Evolutionary conservation across 352 stramenopile genomes (phyloP), one percentile per base, ranked within the genome.

Genomic region (Phytophthora palmivora): DNA sequence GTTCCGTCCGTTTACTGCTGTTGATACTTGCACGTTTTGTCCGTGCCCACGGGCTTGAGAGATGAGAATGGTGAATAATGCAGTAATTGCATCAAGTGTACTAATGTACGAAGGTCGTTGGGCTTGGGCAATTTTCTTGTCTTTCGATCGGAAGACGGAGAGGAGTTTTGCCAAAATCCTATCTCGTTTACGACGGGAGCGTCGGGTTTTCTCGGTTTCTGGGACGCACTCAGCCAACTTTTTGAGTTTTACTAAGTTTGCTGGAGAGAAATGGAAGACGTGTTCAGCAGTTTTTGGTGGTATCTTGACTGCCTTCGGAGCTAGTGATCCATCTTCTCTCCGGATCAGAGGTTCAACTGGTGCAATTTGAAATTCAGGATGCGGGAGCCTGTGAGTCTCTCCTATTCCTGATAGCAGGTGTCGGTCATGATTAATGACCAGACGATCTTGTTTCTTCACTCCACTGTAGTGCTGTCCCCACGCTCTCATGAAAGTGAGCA

Each of bases 401-500:
- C 69, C 60, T 3, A 32, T 69, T 12, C 57, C 59, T 12, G 49
- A 55, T 0, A 85, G 21, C 44, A 89, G 41, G 8, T 75, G 32
- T 7, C 75, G 74, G 8, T 87, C 68, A 45, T 86, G 77, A 52
- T 52, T 72, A 11, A 89, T 67, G 9, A 51, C 42, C 0, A 70
- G 46, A 5, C 70, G 66, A 21, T 78, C 63, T 6, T 59, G 4
- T 15, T 68, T 63, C 7, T 18, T 46, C 16, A 58, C 56, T 0
- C 59, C 44, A 21, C 72, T 75, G 44, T 83, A 89, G 58, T 76
- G 76, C 58, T 77, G 58, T 1, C 75, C 68, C 79, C 79, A 89
- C 12, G 53, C 43, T 34, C 74, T 76, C 63, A 83, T 77, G 58
- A 89, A 87, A 16, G 70, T 87, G 42, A 87, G 78, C 57, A 78